A percentile compares a stretch with the other conserved stretches of the same genome.
These are phyloP conservation scores for Penicillium sp. DNA, from an alignment of 2,329 filamentous ascomycete species.

Conservation along the genomic window DNA sequence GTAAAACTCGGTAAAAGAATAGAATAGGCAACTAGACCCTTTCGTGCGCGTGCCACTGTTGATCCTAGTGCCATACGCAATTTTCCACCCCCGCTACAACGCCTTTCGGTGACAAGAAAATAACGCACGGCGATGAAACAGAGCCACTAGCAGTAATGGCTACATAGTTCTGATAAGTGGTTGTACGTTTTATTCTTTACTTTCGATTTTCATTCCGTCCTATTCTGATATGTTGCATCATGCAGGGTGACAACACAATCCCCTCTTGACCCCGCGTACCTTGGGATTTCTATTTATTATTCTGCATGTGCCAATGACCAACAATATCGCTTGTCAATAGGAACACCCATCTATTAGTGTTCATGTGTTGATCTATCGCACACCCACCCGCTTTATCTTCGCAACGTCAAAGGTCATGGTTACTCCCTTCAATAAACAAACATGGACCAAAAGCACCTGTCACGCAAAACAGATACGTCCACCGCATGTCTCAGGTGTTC, in stretches of 20 bases:
- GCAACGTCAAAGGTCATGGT: background rate
- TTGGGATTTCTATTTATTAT: background rate
- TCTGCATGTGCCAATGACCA: background rate
- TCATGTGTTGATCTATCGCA: background rate
- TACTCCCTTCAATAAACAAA: background rate
- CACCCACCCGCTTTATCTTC: background rate
- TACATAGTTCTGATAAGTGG: background rate
- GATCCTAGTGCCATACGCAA: background rate
- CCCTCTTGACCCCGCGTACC: background rate
- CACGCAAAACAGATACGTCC: too few relatives aligned
- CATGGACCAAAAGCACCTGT: background rate
- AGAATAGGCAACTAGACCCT: conserved; percentile 15
- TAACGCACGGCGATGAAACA: background rate
- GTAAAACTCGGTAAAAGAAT: conserved; percentile 10
- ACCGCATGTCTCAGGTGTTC: background rate
- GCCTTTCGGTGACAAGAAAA: background rate
- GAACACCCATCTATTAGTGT: background rate
- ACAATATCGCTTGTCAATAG: background rate
- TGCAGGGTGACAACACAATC: background rate
- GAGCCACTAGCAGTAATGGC: background rate
- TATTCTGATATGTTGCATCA: background rate
- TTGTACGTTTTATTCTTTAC: background rate
- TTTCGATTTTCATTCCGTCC: background rate
- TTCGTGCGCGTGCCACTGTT: conserved; percentile 10
- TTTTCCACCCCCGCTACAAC: conserved; percentile 14